A percentile compares a stretch with the other conserved stretches of the same genome.
These are phyloP conservation scores for Parastagonospora avenae DNA, from an alignment of 2,329 filamentous ascomycete genomes.

Conservation along the genomic window DNA sequence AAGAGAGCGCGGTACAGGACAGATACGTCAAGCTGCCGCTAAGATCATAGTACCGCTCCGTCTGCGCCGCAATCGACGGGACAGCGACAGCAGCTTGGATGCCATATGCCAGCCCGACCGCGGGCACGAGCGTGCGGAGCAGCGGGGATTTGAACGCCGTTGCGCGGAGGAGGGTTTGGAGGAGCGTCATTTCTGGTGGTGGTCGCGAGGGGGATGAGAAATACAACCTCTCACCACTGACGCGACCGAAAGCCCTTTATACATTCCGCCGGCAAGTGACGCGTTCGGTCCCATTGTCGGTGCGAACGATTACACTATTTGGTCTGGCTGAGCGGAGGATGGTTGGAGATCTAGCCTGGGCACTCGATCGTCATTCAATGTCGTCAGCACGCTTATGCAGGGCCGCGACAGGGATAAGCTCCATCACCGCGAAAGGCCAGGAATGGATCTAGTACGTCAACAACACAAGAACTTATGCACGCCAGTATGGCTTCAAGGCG, in stretches of 20 bases:
- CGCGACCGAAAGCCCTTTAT: background rate
- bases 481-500: background rate
- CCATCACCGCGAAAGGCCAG: background rate
- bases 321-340: constrained; percentile 14
- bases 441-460: background rate
- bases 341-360: constrained; percentile 22
- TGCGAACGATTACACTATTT: constrained; percentile 6
- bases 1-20: constrained; percentile 65
- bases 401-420: constrained; percentile 4
- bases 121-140: constrained; percentile 66
- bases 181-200: constrained; percentile 33
- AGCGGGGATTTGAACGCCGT: constrained; percentile 68
- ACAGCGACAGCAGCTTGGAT: constrained; percentile 67
- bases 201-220: background rate
- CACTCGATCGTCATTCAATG: constrained; percentile 28
- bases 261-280: background rate
- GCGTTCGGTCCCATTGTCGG: constrained; percentile 2
- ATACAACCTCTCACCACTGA: background rate
- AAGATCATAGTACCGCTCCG: constrained; percentile 71
- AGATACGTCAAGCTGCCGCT: constrained; percentile 71
- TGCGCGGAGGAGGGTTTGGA: constrained; percentile 60
- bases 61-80: constrained; percentile 64
- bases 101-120: constrained; percentile 65
- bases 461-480: no score
- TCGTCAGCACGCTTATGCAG: constrained; percentile 25